Conservation (phyloP, 768 basidiomycete species). For the Butyriboletus loyo region DNA sequence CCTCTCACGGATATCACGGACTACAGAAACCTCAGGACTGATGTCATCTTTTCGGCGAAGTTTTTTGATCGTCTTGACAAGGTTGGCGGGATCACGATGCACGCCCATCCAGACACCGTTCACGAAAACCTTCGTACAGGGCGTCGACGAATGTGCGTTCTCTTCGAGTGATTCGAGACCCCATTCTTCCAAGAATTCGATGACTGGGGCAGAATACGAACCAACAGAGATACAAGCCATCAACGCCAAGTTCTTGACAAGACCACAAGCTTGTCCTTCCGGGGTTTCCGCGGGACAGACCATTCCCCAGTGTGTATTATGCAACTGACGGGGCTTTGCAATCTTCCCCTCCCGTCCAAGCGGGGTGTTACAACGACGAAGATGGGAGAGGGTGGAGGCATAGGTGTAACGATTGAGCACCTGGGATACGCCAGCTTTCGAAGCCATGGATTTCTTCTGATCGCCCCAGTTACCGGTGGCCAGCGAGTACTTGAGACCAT, state of each 20-base stretch:
- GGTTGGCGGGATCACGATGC: constrained; percentile 88
- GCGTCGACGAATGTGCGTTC: constrained; percentile 79
- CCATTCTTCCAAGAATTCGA: constrained; percentile 99
- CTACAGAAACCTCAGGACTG: constrained; percentile 93
- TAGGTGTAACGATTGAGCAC: constrained; percentile 98
- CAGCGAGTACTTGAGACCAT: constrained; percentile 95
- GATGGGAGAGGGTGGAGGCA: constrained; percentile 95
- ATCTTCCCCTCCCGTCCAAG: constrained; percentile 98
- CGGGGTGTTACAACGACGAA: constrained; percentile 97
- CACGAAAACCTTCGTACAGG: constrained; percentile 95
- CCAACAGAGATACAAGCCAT: constrained; percentile 99
- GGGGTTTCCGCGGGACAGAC: constrained; percentile 99
- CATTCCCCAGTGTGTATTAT: constrained; percentile 99
- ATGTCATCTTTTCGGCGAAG: constrained; percentile 93
- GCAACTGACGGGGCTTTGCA: constrained; percentile 97
- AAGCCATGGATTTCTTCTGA: constrained; percentile 97
- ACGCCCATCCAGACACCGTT: constrained; percentile 99
- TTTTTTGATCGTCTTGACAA: constrained; percentile 91
- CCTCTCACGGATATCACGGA: constrained; percentile 94
- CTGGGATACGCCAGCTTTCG: constrained; percentile 98
- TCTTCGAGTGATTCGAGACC: constrained; percentile 94
- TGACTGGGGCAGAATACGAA: constrained; percentile 91
- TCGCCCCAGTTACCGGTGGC: constrained; percentile 99
- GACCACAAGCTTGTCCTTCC: constrained; percentile 98
- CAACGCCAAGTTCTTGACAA: constrained; percentile 96